Evolutionary conservation across 345 rosid genomes (phyloP).

Genomic region (Garcia nutans): DNA sequence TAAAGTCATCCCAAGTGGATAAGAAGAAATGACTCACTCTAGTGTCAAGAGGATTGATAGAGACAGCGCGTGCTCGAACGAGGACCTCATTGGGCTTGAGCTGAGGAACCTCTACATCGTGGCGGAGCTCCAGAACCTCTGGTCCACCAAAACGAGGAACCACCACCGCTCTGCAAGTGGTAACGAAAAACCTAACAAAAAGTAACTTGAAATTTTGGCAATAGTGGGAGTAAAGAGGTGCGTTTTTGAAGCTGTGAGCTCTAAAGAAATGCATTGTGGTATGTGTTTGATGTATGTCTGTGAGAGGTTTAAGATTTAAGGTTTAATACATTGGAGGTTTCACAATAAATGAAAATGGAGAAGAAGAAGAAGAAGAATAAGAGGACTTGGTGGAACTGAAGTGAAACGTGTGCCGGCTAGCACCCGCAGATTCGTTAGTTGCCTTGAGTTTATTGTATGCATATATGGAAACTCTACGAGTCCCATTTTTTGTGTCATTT

Average conservation of each 20-base stretch:
- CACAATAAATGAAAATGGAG: neutral
- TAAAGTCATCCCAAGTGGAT: neutral
- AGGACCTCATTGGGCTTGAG: slow-evolving; percentile 77
- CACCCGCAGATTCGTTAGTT: too few species aligned
- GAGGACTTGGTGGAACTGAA: too few species aligned
- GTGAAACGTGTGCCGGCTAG: too few species aligned
- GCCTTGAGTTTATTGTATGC: too few species aligned
- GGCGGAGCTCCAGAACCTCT: slow-evolving; percentile 75
- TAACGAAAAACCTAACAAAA: slow-evolving; percentile 48
- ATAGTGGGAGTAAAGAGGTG: neutral
- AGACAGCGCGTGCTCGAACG: slow-evolving; percentile 81
- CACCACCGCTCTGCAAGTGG: slow-evolving; percentile 79
- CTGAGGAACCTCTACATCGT: slow-evolving; percentile 67
- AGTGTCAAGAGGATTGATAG: slow-evolving; percentile 88
- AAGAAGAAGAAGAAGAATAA: too few species aligned
- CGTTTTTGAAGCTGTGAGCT: slow-evolving; percentile 10
- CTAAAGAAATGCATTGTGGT: slow-evolving; percentile 32
- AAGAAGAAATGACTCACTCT: slow-evolving; percentile 50
- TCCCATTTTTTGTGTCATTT: too few species aligned
- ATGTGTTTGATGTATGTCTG: too few species aligned
- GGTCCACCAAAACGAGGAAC: slow-evolving; percentile 91
- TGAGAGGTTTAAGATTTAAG: too few species aligned
- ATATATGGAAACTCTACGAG: too few species aligned
- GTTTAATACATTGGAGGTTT: neutral
- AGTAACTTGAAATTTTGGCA: slow-evolving; percentile 2